These are phyloP conservation scores for Aspergillus affinis DNA, from an alignment of 495 filamentous ascomycete genomes.

Conservation along the genomic window DNA sequence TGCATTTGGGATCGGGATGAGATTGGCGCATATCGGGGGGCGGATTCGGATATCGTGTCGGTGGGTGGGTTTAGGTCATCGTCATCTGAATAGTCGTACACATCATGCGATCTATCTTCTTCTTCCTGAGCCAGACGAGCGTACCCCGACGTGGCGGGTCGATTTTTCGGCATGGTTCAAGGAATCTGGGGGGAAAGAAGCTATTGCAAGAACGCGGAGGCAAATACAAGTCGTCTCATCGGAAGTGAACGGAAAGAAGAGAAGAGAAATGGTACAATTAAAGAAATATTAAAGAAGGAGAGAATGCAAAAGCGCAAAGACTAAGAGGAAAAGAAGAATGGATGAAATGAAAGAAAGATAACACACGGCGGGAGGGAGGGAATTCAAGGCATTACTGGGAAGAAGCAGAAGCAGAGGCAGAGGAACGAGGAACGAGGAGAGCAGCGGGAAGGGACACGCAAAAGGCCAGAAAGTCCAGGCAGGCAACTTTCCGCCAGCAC, in stretches of 20 bases:
- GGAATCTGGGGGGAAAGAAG: conserved; percentile 1
- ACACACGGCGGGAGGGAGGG: not conserved
- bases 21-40: conserved; percentile 69
- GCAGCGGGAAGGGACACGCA: not conserved
- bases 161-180: conserved; percentile 49
- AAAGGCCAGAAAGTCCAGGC: not conserved
- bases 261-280: not conserved
- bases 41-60: conserved; percentile 58
- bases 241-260: conserved; percentile 12
- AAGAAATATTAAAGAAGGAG: not conserved
- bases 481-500: no score
- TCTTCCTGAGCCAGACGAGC: conserved; percentile 90
- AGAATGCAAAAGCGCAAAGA: not conserved
- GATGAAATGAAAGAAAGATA: not conserved
- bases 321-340: not conserved
- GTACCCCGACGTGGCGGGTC: conserved; percentile 85
- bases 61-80: conserved; percentile 57
- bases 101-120: conserved; percentile 55
- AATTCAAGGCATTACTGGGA: conserved; percentile 19
- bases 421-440: not conserved
- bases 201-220: conserved; percentile 19
- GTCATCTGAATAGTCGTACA: conserved; percentile 71
- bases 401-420: conserved; percentile 9
- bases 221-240: conserved; percentile 13
- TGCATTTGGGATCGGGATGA: conserved; percentile 52